These are phyloP conservation scores for Arabidopsis suecica DNA, from an alignment of 345 rosid species.

Conservation along the genomic window DNA sequence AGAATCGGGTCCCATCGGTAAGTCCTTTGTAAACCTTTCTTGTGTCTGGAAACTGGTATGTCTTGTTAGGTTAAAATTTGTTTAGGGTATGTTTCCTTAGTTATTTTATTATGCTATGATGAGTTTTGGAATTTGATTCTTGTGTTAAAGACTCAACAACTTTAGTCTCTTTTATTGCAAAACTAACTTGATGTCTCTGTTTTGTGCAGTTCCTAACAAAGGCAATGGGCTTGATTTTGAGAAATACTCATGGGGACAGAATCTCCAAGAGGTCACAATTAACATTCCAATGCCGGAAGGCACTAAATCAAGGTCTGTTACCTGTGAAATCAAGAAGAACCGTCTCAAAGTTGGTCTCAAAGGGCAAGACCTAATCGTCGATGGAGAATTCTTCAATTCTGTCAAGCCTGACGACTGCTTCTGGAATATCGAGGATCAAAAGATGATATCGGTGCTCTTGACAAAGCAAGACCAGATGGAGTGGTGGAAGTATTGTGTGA, in stretches of 20 bases:
- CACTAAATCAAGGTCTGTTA: conserved; percentile 71
- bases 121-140: neutral
- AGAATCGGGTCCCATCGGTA: conserved; percentile 18
- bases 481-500: conserved; percentile 90
- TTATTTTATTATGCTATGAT: neutral
- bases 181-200: neutral
- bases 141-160: neutral
- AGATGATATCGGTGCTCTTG: conserved; percentile 55
- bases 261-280: conserved; percentile 79
- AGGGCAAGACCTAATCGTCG: conserved; percentile 81
- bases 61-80: neutral
- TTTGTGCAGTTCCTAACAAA: conserved; percentile 73
- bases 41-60: neutral
- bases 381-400: conserved; percentile 68
- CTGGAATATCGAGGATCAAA: conserved; percentile 80
- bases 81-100: neutral
- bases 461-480: conserved; percentile 93
- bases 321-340: conserved; percentile 85
- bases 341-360: conserved; percentile 84
- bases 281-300: conserved; percentile 78
- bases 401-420: conserved; percentile 87
- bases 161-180: neutral
- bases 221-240: conserved; percentile 94
- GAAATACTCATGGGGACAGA: conserved; percentile 87
- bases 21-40: neutral